Conservation (phyloP, 768 basidiomycete species). For the Xanthoconium stramineum region DNA sequence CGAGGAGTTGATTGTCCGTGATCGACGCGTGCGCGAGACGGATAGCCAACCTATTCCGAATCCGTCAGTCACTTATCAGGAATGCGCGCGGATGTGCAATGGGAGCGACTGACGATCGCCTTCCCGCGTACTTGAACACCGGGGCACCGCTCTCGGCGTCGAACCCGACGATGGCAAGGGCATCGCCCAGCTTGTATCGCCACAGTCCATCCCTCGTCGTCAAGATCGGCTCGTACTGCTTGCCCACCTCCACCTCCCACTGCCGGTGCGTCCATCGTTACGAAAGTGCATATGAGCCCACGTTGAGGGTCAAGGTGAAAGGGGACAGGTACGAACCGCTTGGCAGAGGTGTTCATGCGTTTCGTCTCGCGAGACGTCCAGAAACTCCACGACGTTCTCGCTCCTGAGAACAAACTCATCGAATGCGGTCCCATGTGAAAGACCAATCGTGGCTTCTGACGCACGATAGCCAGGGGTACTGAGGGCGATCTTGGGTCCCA, state of each 20-base stretch:
- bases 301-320: not conserved
- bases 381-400: not conserved
- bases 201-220: not conserved
- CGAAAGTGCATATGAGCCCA: not conserved
- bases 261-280: not conserved
- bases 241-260: not conserved
- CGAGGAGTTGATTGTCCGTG: not conserved
- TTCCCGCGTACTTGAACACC: not conserved
- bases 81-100: not conserved
- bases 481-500: not conserved
- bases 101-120: not conserved
- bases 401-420: not conserved
- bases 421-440: not conserved
- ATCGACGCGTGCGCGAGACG: not conserved
- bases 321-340: not conserved
- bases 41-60: not conserved
- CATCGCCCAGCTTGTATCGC: not conserved
- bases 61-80: not conserved
- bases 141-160: not conserved
- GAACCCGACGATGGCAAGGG: not conserved
- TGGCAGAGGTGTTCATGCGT: not conserved
- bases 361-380: not conserved
- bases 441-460: not conserved
- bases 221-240: not conserved
- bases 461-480: not conserved